Percentiles rank a stretch among this genome's conserved stretches.
Evolutionary conservation across 2,329 filamentous ascomycete species (phyloP).

Genomic region (Penicillium sp.): DNA sequence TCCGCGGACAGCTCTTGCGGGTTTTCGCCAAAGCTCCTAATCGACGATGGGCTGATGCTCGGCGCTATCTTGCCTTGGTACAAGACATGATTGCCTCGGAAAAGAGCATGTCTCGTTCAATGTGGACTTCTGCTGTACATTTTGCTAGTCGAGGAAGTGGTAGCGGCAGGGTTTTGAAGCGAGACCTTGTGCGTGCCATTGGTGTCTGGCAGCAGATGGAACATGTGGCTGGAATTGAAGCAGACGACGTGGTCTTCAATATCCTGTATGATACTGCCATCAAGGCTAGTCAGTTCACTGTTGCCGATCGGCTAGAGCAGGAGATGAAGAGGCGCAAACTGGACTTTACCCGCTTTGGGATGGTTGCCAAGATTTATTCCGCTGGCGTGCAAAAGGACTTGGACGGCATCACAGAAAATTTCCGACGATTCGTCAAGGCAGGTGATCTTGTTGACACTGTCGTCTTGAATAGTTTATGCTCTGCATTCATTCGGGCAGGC

Average conservation of each 20-base stretch:
- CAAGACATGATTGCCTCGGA: constrained; percentile 80
- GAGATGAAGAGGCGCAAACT: constrained; percentile 78
- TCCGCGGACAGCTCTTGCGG: constrained; percentile 70
- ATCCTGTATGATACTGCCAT: constrained; percentile 88
- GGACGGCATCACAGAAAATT: constrained; percentile 75
- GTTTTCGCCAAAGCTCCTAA: constrained; percentile 65
- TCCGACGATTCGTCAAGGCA: constrained; percentile 79
- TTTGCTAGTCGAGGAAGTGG: constrained; percentile 75
- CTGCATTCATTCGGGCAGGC: constrained; percentile 74
- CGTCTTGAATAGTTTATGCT: constrained; percentile 85
- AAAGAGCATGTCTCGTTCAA: constrained; percentile 67
- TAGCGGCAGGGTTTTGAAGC: constrained; percentile 57
- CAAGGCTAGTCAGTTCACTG: constrained; percentile 79
- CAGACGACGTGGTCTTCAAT: constrained; percentile 85
- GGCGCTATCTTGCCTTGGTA: constrained; percentile 79
- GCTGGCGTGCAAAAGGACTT: constrained; percentile 77
- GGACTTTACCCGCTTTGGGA: constrained; percentile 76
- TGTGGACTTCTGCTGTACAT: constrained; percentile 86
- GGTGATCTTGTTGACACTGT: constrained; percentile 89
- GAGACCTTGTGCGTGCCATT: constrained; percentile 72
- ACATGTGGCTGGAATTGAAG: constrained; percentile 66
- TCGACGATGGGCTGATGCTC: constrained; percentile 62
- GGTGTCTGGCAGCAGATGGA: constrained; percentile 92
- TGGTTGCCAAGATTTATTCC: constrained; percentile 82
- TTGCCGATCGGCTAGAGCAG: constrained; percentile 82